Base-by-base conservation (phyloP, 805 yeast species). In the Lipomyces spencermartinsiae region DNA sequence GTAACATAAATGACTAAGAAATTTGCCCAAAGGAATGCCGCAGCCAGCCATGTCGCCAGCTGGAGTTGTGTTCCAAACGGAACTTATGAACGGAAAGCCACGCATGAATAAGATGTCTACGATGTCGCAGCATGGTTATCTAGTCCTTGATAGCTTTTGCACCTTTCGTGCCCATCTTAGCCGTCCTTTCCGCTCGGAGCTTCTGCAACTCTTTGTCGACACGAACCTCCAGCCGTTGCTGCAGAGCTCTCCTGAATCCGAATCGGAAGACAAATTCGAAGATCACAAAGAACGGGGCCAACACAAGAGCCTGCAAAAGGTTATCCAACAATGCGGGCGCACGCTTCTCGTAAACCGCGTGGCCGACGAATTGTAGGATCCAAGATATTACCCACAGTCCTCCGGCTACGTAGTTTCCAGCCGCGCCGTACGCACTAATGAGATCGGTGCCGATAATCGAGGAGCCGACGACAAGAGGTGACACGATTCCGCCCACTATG, bases 301-400 rank as follows among this genome's bases (percentile, higher is more conserved):
- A 81, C 0, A 94, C 92, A 22, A 94, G 77, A 4, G 98, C 95
- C 76, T 93, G 98, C 4, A 89, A 80, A 58, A 92, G 80, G 75
- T 89, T 93, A 74, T 93, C 97, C 54, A 92, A 77, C 62, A 94
- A 78, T 0, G 98, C 97, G 0, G 99, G 99, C 0, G 93, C 90
- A 55, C 92, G 83, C 68, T 83, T 83, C 76, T 94, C 99, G 75
- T 87, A 91, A 10, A 85, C 82, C 1, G 90, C 94, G 76, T 95
- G 98, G 3, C 98, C 97, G 61, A 89, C 82, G 77, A 94, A 93
- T 75, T 95, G 98, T 6, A 86, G 87, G 16, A 87, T 74, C 98
- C 99, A 94, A 9, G 90, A 80, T 1, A 80, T 49, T 0, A 83
- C 76, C 76, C 89, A 90, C 19, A 85, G 73, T 0, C 64, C 73